phyloP scores from a whole-genome alignment of 257 asterid genomes.

The Parsonsia alboflavescens region DNA sequence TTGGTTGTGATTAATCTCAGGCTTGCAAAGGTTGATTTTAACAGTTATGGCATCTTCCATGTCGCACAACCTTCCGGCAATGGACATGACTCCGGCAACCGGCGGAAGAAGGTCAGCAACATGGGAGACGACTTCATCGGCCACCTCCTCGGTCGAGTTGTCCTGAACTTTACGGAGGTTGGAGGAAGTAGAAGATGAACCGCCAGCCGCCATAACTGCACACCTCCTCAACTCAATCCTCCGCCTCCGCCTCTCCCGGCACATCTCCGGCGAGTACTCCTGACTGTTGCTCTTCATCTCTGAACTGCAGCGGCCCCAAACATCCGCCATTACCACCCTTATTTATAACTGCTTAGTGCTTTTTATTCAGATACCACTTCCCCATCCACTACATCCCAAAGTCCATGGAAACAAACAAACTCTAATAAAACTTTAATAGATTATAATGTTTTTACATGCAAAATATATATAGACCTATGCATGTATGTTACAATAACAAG shows the following conservation, averaged over 20 bases:
- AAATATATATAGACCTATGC: neutral
- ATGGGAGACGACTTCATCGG: neutral
- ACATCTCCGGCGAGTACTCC: neutral
- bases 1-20: conserved; percentile 6
- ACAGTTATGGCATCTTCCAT: conserved; percentile 22
- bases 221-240: neutral
- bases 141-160: neutral
- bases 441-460: neutral
- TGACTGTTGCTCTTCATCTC: neutral
- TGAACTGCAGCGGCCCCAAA: neutral
- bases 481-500: neutral
- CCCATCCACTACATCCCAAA: neutral
- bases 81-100: conserved; percentile 12
- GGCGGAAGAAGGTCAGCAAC: conserved; percentile 2
- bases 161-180: neutral
- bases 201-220: neutral
- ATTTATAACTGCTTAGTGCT: neutral
- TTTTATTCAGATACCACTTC: neutral
- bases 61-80: conserved; percentile 14
- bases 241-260: neutral
- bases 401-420: neutral
- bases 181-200: neutral
- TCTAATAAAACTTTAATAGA: neutral
- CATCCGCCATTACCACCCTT: neutral
- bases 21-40: conserved; percentile 7